Percentiles rank a stretch among this genome's conserved stretches.
Evolutionary conservation across 352 stramenopile genomes (phyloP).

Genomic region (Globisporangium apiculatum): DNA sequence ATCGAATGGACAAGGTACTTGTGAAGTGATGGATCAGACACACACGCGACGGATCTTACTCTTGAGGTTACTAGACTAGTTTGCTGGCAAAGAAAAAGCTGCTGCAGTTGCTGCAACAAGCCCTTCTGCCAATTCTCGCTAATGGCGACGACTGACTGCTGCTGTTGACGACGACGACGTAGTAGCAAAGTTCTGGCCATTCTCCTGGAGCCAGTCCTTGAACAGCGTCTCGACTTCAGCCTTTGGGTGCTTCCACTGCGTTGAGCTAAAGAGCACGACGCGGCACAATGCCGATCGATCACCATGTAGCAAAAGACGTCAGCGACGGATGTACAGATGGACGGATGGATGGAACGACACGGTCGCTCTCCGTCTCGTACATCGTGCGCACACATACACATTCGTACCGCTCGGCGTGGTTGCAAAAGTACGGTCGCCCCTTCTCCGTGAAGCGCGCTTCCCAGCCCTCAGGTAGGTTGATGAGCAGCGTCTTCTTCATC

Average conservation of each 20-base stretch:
- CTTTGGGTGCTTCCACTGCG: conserved; percentile 79
- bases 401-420: conserved; percentile 56
- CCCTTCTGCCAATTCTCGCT: not conserved
- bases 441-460: conserved; percentile 79
- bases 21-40: no score
- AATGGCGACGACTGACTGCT: conserved; percentile 4
- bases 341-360: no score
- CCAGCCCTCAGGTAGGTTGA: conserved; percentile 74
- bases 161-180: not conserved
- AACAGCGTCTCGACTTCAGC: conserved; percentile 70
- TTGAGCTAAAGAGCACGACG: conserved; percentile 34
- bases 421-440: conserved; percentile 78
- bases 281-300: not conserved
- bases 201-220: conserved; percentile 72
- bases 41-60: no score
- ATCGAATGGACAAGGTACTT: no score
- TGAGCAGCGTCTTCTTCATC: conserved; percentile 60
- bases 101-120: no score
- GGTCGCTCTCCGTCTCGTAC: no score
- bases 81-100: no score
- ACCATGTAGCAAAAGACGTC: not conserved
- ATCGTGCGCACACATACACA: no score
- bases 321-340: not conserved
- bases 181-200: conserved; percentile 34
- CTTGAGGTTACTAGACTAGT: no score